phyloP scores from a whole-genome alignment of 805 yeast species.

The Hemisphaericaspora nanyangensis region DNA sequence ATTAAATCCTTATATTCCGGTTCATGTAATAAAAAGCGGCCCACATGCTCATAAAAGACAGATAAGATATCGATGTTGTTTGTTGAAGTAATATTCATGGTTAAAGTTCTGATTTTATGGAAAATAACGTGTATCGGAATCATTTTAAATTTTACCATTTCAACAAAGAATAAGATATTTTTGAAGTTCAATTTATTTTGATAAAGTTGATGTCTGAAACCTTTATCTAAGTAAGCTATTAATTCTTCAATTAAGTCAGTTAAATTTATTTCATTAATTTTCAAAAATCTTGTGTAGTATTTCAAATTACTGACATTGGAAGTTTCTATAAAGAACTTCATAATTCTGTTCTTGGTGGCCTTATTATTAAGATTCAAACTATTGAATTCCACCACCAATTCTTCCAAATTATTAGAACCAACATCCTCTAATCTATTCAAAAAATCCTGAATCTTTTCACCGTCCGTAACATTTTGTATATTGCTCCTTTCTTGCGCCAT shows the following conservation, averaged over 20 bases:
- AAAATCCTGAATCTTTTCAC: constrained; percentile 41
- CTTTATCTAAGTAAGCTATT: constrained; percentile 50
- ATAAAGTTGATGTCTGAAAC: constrained; percentile 55
- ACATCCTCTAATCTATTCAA: constrained; percentile 41
- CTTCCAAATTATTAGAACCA: constrained; percentile 49
- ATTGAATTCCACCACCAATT: constrained; percentile 47
- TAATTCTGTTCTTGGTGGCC: constrained; percentile 62
- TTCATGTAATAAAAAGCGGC: constrained; percentile 55
- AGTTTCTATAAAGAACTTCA: constrained; percentile 51
- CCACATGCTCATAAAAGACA: constrained; percentile 71
- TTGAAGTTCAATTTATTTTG: constrained; percentile 52
- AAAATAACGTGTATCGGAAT: constrained; percentile 69
- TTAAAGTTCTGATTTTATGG: constrained; percentile 64
- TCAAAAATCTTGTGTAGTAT: constrained; percentile 64
- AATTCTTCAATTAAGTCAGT: constrained; percentile 51
- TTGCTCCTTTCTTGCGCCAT: constrained; percentile 4
- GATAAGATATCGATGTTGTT: constrained; percentile 66
- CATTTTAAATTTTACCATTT: constrained; percentile 71
- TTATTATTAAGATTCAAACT: constrained; percentile 56
- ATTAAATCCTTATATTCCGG: constrained; percentile 57
- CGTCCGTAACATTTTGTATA: constrained; percentile 16
- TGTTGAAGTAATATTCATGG: constrained; percentile 46
- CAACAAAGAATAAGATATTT: constrained; percentile 62
- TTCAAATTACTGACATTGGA: constrained; percentile 43
- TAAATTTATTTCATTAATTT: constrained; percentile 49